Conservation (phyloP, 2,329 filamentous ascomycete genomes). For the Graphilbum fragrans region DNA sequence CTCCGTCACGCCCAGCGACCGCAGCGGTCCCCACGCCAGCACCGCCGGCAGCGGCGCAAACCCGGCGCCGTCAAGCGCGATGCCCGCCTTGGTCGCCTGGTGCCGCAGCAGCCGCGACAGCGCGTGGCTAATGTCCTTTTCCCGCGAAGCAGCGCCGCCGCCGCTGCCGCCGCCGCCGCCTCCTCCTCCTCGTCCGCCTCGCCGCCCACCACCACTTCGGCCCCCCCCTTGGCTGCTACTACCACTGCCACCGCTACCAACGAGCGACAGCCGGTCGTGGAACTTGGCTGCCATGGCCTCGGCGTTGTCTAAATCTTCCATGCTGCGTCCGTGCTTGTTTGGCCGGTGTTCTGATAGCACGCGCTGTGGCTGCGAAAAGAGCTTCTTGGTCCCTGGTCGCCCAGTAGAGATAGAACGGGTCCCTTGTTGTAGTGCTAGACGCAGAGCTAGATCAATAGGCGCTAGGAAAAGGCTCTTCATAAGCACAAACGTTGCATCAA, state of each 20-base stretch:
- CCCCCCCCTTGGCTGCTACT: not conserved
- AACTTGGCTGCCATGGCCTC: constrained; percentile 10
- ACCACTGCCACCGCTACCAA: not conserved
- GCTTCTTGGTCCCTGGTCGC: no score
- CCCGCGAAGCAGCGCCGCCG: constrained; percentile 23
- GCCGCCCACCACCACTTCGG: not conserved
- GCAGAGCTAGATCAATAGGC: no score
- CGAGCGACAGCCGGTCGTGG: constrained; percentile 5
- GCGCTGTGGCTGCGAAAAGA: no score
- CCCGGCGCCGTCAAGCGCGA: constrained; percentile 45
- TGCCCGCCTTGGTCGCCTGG: constrained; percentile 42
- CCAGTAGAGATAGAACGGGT: no score
- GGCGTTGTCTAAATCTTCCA: constrained; percentile 7
- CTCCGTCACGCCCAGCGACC: constrained; percentile 60
- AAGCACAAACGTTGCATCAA: no score
- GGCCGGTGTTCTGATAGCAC: no score
- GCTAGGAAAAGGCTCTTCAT: no score
- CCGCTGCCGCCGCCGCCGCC: constrained; percentile 13
- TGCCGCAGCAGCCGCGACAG: constrained; percentile 43
- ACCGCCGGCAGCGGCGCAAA: constrained; percentile 46
- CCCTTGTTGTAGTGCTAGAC: no score
- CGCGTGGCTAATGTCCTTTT: constrained; percentile 38
- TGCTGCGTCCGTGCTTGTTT: no score
- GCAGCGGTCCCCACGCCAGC: constrained; percentile 45
- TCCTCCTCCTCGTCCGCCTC: not conserved